Percentiles rank a stretch among this genome's conserved stretches.
Conservation (phyloP, 371 early-diverging fungal species). For the Mucor lusitanicus region DNA sequence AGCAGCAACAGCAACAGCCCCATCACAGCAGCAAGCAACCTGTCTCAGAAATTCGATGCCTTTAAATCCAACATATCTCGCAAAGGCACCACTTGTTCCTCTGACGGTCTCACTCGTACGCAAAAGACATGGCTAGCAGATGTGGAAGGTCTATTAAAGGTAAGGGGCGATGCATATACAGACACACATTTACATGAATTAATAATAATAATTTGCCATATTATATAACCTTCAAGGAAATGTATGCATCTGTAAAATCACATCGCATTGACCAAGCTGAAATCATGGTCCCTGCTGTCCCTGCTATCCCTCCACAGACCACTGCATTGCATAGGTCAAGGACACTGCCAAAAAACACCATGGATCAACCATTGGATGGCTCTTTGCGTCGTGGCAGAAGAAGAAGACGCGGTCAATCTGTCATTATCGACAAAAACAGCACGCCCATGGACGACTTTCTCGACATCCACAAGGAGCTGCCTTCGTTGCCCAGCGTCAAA, state of each 20-base stretch:
- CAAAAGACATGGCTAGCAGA: conserved; percentile 30
- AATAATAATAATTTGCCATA: conserved; percentile 1
- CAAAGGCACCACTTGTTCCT: neutral
- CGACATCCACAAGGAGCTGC: neutral
- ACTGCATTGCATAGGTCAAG: conserved; percentile 2
- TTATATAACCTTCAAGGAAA: conserved; percentile 23
- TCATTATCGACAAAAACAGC: neutral
- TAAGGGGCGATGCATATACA: conserved; percentile 3
- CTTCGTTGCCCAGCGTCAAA: neutral
- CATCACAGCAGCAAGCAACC: neutral
- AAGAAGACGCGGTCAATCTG: conserved; percentile 17
- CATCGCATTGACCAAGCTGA: conserved; percentile 23
- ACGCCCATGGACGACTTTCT: neutral
- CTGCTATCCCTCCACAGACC: neutral
- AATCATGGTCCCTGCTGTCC: neutral
- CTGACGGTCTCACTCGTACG: conserved; percentile 1
- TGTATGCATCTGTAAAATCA: conserved; percentile 26
- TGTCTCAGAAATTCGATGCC: conserved; percentile 13
- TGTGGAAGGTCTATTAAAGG: conserved; percentile 30
- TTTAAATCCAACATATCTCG: conserved; percentile 18
- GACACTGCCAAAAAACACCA: conserved; percentile 13
- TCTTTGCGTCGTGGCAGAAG: conserved; percentile 3
- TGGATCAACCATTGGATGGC: neutral
- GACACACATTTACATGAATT: neutral
- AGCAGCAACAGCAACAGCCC: neutral